Conservation (phyloP, 2,329 filamentous ascomycete species). For the Aspergillus sp. region DNA sequence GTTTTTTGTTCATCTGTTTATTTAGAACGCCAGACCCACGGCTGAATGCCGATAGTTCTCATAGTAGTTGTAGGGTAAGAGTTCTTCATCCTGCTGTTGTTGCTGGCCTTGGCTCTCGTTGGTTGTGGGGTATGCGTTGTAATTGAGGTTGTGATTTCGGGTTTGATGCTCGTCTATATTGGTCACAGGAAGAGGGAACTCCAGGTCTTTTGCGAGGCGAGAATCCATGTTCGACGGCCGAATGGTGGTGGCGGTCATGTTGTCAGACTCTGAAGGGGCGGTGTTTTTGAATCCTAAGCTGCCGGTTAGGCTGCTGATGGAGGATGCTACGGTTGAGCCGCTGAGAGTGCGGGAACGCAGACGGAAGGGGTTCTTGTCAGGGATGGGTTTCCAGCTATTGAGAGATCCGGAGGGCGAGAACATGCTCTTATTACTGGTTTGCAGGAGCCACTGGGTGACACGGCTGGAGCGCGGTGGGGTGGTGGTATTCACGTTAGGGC, state of each 20-base stretch:
- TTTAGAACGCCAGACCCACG: constrained; percentile 35
- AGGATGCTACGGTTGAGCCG: constrained; percentile 34
- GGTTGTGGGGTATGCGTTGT: constrained; percentile 22
- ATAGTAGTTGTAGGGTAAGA: constrained; percentile 12
- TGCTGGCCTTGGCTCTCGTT: constrained; percentile 26
- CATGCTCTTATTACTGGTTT: constrained; percentile 15
- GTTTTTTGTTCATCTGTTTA: not conserved
- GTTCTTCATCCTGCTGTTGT: constrained; percentile 5
- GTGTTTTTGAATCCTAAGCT: not conserved
- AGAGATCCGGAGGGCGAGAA: constrained; percentile 6
- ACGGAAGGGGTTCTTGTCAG: constrained; percentile 24
- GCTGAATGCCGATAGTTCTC: constrained; percentile 22
- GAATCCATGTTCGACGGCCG: not conserved
- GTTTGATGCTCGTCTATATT: not conserved
- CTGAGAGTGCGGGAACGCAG: constrained; percentile 34
- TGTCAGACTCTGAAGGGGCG: not conserved
- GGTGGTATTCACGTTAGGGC: not conserved
- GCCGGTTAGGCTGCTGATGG: constrained; percentile 23
- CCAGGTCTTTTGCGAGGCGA: not conserved
- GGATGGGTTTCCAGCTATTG: constrained; percentile 13
- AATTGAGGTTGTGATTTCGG: not conserved
- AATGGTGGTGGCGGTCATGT: not conserved
- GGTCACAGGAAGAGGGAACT: not conserved
- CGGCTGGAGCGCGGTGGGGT: constrained; percentile 25
- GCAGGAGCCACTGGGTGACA: constrained; percentile 33